Evolutionary conservation across 371 early-diverging fungal species (phyloP), one percentile per base, ranked within the genome.

Genomic region (Mortierella sp.): DNA sequence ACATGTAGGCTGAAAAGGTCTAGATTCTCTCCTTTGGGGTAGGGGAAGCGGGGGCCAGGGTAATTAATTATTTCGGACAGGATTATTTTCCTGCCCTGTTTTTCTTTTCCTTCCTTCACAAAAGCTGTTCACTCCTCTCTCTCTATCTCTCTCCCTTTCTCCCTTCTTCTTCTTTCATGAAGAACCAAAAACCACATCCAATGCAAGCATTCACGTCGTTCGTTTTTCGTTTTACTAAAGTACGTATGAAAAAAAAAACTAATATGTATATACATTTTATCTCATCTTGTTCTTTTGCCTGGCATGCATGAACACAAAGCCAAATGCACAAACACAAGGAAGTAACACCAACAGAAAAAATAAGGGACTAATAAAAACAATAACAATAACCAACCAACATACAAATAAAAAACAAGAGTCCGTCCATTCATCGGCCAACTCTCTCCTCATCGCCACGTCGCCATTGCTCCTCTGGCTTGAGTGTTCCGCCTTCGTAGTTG

Each of bases 401-500:
- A 37, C 57, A 55, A 55, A 26, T 2, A 64, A 6, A 34, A 19
- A 34, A 31, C 21, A 34, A 37, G 21, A 37, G 4, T 71, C 31
- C 13, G 48, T 46, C 48, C 13, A 46, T 46, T 46, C 48, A 78
- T 43, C 81, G 78, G 16, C 81, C 78, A 50, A 80, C 50, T 76
- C 75, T 84, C 53, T 84, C 85, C 50, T 74, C 70, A 5, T 75
- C 46, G 4, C 85, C 81, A 37, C 81, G 61, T 26, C 78, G 78
- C 85, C 81, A 80, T 44, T 67, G 67, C 37, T 75, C 80, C 28
- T 72, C 78, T 14, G 75, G 75, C 43, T 46, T 59, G 16, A 83
- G 64, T 14, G 70, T 77, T 21, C 84, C 84, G 34, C 80, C 77
- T 69, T 80, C 80, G 61, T 57, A 77, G 69, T 83, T 75, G 14